Evolutionary conservation across 345 rosid species (phyloP).

Genomic region (Hibiscus mutabilis): DNA sequence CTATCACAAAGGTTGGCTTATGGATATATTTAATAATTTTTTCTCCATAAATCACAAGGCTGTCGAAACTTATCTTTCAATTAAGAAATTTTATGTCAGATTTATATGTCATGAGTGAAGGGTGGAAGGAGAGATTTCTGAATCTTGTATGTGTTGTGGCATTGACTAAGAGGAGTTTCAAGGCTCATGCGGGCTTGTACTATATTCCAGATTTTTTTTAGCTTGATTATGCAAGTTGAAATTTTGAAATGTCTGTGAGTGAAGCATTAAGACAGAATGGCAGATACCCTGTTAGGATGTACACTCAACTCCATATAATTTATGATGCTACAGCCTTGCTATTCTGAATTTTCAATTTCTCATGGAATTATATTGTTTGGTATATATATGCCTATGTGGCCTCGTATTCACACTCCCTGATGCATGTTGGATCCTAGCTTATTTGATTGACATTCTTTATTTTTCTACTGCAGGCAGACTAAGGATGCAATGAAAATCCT

Average conservation of each 20-base stretch:
- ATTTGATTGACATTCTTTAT: conserved; percentile 10
- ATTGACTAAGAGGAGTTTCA: not conserved
- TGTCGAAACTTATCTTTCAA: too few relatives aligned
- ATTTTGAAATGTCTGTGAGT: too few relatives aligned
- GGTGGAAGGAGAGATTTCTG: not conserved
- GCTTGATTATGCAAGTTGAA: too few relatives aligned
- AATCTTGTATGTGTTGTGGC: not conserved
- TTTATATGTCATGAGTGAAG: not conserved
- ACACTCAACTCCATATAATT: not conserved
- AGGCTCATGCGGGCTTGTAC: not conserved
- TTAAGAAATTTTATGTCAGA: not conserved
- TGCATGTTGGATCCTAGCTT: not conserved
- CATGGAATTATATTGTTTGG: not conserved
- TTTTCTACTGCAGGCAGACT: conserved; percentile 56
- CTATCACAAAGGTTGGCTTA: too few relatives aligned
- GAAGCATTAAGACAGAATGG: not conserved
- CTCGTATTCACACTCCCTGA: not conserved
- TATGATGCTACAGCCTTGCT: not conserved
- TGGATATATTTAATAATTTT: too few relatives aligned
- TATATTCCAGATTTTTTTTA: not conserved
- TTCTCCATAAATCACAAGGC: too few relatives aligned
- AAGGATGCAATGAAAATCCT: conserved; percentile 84
- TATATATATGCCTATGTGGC: not conserved
- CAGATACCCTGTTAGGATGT: not conserved
- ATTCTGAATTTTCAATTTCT: not conserved